Conservation (phyloP, 192 early-diverging fungal genomes). For the Umbelopsis isabellina region DNA sequence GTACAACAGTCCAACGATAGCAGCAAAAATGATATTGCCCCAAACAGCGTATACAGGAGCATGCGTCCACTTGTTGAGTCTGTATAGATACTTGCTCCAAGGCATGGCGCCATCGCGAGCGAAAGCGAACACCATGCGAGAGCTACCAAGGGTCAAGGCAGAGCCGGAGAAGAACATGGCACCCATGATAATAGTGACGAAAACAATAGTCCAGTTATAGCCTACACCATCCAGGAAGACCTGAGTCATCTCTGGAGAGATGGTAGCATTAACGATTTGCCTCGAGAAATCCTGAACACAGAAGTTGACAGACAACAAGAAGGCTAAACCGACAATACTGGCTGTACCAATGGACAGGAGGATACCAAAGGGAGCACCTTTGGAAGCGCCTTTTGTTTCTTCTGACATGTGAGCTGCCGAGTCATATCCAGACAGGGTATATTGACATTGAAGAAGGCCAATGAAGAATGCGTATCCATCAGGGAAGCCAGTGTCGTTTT, state of each 20-base stretch:
- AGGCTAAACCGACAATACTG: constrained; percentile 47
- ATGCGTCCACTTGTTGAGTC: constrained; percentile 40
- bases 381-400: constrained; percentile 53
- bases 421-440: constrained; percentile 62
- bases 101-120: constrained; percentile 62
- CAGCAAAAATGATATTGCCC: constrained; percentile 51
- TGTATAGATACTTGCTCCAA: constrained; percentile 42
- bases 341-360: constrained; percentile 49
- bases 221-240: constrained; percentile 58
- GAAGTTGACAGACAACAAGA: constrained; percentile 56
- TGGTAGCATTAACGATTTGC: constrained; percentile 46
- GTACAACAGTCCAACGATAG: constrained; percentile 40
- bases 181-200: constrained; percentile 54
- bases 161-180: constrained; percentile 59
- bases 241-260: constrained; percentile 48
- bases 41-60: constrained; percentile 57
- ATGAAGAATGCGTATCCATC: constrained; percentile 55
- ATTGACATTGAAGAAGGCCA: constrained; percentile 56
- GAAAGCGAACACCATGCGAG: constrained; percentile 63
- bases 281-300: constrained; percentile 49
- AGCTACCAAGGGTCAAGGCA: constrained; percentile 52
- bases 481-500: constrained; percentile 59
- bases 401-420: constrained; percentile 53
- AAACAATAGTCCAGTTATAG: constrained; percentile 47
- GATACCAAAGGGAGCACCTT: constrained; percentile 53